These are phyloP conservation scores for Ophiocytium majus DNA, from an alignment of 352 stramenopile genomes.

Conservation along the genomic window DNA sequence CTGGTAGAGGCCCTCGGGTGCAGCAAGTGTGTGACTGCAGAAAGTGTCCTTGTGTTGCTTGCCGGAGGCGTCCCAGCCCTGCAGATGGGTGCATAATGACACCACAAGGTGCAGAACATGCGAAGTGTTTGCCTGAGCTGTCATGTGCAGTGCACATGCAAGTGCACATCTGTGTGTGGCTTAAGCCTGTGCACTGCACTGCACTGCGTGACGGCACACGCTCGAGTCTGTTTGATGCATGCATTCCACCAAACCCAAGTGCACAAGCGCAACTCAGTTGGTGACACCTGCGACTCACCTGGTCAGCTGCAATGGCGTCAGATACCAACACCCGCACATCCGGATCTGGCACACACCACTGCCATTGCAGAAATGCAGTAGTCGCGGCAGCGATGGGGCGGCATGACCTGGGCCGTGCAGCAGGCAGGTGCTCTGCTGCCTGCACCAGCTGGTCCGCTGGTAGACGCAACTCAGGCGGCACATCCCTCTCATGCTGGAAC, in stretches of 20 bases:
- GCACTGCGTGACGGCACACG: no score
- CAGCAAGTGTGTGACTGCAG: not conserved
- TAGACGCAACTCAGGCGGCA: not conserved
- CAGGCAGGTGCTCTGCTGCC: not conserved
- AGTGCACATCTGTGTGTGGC: no score
- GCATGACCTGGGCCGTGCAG: not conserved
- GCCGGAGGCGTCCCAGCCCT: no score
- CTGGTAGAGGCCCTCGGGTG: not conserved
- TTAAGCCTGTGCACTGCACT: no score
- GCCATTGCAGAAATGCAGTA: not conserved
- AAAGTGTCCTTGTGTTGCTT: not conserved
- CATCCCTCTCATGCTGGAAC: not conserved
- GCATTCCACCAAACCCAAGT: no score
- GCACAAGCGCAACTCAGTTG: no score
- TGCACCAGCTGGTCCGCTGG: not conserved
- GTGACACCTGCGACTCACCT: no score
- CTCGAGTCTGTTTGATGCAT: no score
- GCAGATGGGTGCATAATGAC: no score
- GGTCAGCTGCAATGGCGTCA: not conserved
- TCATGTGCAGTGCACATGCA: no score
- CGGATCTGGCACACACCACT: not conserved
- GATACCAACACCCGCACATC: not conserved
- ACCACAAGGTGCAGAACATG: no score
- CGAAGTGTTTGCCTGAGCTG: no score
- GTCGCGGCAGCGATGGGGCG: not conserved